Percentiles rank a stretch among this genome's conserved stretches.
Evolutionary conservation across 2,329 filamentous ascomycete genomes (phyloP).

Genomic region (Calonectria pseudoreteaudii): DNA sequence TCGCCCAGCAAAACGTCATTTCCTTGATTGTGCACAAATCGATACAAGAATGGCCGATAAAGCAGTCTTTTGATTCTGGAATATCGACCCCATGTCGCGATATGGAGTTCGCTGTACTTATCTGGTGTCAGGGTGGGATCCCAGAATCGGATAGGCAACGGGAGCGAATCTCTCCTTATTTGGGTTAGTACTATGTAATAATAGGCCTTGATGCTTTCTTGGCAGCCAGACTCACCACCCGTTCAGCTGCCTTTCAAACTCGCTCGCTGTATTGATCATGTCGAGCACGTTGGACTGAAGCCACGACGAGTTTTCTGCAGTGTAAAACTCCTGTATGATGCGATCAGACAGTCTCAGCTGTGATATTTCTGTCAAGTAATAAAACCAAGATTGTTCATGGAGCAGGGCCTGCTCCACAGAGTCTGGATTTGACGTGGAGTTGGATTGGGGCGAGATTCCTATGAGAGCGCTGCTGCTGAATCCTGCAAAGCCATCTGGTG

Average conservation of each 20-base stretch:
- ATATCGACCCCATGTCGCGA: constrained; percentile 15
- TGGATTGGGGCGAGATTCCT: constrained; percentile 9
- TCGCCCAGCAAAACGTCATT: not conserved
- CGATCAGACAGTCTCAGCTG: constrained; percentile 22
- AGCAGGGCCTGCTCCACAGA: not conserved
- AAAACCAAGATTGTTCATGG: constrained; percentile 33
- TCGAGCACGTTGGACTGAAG: constrained; percentile 2
- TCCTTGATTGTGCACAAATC: not conserved
- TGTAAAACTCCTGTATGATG: constrained; percentile 23
- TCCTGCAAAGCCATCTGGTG: not conserved
- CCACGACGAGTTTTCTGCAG: constrained; percentile 6
- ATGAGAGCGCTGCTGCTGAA: constrained; percentile 13
- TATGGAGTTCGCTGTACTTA: constrained; percentile 16
- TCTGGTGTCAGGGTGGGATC: not conserved
- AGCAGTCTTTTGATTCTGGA: not conserved
- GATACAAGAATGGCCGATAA: constrained; percentile 15
- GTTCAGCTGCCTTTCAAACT: constrained; percentile 18
- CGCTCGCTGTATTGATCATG: constrained; percentile 7
- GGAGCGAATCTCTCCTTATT: constrained; percentile 15
- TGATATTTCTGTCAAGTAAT: constrained; percentile 31
- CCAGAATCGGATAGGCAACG: constrained; percentile 12
- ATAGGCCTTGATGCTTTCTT: too few relatives aligned
- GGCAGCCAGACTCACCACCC: not conserved
- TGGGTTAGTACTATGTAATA: not conserved
- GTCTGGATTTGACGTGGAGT: not conserved